Conservation (phyloP, 2,329 filamentous ascomycete species). For the Gnomoniopsis smithogilvyi region DNA sequence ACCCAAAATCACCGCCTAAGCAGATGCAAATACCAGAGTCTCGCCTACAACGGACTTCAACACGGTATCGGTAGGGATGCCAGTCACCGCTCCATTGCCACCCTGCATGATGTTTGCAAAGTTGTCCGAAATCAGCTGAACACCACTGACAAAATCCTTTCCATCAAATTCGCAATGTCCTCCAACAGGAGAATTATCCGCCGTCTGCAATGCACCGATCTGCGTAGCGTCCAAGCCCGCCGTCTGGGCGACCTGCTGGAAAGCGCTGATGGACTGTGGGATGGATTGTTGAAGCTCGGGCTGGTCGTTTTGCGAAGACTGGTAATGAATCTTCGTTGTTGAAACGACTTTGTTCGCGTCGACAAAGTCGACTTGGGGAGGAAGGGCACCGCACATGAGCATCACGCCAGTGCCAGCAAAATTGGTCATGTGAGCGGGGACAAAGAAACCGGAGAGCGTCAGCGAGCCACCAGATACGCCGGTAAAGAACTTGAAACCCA, state of each 20-base stretch:
- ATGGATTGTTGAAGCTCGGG: constrained; percentile 45
- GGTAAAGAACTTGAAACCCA: constrained; percentile 42
- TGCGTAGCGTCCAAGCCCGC: constrained; percentile 41
- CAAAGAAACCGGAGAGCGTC: constrained; percentile 53
- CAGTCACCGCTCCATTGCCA: constrained; percentile 45
- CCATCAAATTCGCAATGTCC: constrained; percentile 59
- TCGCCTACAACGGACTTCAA: constrained; percentile 46
- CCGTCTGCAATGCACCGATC: constrained; percentile 51
- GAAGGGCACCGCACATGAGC: constrained; percentile 53
- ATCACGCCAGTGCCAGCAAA: constrained; percentile 49
- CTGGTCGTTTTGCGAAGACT: constrained; percentile 52
- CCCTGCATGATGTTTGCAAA: constrained; percentile 52
- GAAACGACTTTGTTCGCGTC: constrained; percentile 36
- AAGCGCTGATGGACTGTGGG: constrained; percentile 46
- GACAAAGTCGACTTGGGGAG: constrained; percentile 49
- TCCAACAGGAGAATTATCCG: constrained; percentile 52
- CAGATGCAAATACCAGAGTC: constrained; percentile 35
- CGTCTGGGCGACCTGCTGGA: constrained; percentile 42
- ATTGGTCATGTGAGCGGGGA: constrained; percentile 52
- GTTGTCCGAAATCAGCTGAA: constrained; percentile 53
- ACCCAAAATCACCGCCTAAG: too few relatives aligned
- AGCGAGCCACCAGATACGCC: constrained; percentile 55
- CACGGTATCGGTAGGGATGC: constrained; percentile 47
- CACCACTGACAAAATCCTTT: constrained; percentile 49
- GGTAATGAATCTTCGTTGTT: constrained; percentile 52